Base-by-base conservation (phyloP, 768 basidiomycete species). In the Leucosporidium scottii region DNA sequence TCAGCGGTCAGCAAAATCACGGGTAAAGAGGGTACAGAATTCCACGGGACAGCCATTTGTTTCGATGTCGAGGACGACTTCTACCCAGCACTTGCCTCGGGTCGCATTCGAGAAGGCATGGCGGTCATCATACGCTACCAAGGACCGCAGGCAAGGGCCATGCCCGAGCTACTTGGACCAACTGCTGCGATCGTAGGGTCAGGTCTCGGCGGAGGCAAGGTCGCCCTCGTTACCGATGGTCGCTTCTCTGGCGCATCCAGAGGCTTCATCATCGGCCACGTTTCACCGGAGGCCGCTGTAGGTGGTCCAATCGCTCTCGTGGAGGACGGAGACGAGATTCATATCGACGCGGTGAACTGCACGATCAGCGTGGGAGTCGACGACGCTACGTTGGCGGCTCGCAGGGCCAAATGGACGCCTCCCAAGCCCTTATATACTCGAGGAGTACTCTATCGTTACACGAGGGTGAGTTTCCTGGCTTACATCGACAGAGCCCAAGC, bases 1-100 rank as follows among this genome's bases (percentile, higher is more conserved):
- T 86, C 87, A 1, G 87, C 91, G 34, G 92, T 97, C 25, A 90
- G 91, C 21, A 97, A 97, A 79, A 81, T 96, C 69, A 94, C 93
- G 9, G 92, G 93, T 20, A 93, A 93, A 79, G 93, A 96, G 79
- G 93, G 93, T 7, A 78, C 85, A 61, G 82, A 80, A 27, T 96
- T 96, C 72, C 88, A 90, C 82, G 89, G 88, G 56, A 54, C 80
- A 66, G 68, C 72, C 59, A 51, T 53, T 9, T 58, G 34, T 21
- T 51, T 55, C 20, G 64, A 73, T 34, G 65, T 2, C 85, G 81
- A 87, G 63, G 84, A 85, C 23, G 83, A 81, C 59, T 90, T 92
- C 77, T 89, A 88, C 77, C 84, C 85, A 39, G 84, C 87, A 12
- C 83, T 93, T 34, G 85, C 84, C 75, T 83, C 81, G 4, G 87